These are phyloP conservation scores for Linum trigynum DNA, from an alignment of 345 rosid genomes.

Conservation along the genomic window DNA sequence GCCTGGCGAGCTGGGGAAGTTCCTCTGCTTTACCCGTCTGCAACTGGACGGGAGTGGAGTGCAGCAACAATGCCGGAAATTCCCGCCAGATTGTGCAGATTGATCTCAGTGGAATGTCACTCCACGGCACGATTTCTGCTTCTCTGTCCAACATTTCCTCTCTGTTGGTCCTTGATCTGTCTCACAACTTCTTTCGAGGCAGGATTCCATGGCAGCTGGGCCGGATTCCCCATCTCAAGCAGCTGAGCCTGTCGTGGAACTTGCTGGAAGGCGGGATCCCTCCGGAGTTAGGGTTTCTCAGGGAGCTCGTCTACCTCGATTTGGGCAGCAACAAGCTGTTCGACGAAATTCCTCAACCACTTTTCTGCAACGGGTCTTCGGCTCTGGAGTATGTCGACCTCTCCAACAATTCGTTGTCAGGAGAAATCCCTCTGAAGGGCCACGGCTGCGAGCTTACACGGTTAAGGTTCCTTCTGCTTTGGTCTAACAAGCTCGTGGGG, in stretches of 20 bases:
- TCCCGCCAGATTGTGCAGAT: conserved; percentile 29
- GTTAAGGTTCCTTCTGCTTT: conserved; percentile 60
- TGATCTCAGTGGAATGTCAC: conserved; percentile 48
- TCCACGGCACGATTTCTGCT: conserved; percentile 56
- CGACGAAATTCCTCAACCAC: conserved; percentile 41
- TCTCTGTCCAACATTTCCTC: conserved; percentile 52
- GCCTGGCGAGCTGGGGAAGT: conserved; percentile 42
- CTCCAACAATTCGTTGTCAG: conserved; percentile 67
- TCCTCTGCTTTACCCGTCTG: conserved; percentile 41
- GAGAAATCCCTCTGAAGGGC: conserved; percentile 41
- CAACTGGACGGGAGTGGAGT: conserved; percentile 62
- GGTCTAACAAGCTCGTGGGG: conserved; percentile 68
- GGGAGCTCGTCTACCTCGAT: conserved; percentile 43
- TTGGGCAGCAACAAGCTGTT: conserved; percentile 48
- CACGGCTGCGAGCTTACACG: conserved; percentile 38
- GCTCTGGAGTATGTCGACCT: conserved; percentile 55
- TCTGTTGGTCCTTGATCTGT: conserved; percentile 56
- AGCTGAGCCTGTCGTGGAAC: conserved; percentile 60
- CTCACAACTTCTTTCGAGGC: conserved; percentile 59
- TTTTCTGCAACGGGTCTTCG: conserved; percentile 59
- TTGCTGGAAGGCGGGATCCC: conserved; percentile 62
- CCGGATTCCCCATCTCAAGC: conserved; percentile 35
- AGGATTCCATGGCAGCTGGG: conserved; percentile 59
- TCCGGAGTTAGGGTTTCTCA: conserved; percentile 38
- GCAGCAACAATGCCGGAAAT: conserved; percentile 37